Percentiles rank a stretch among this genome's conserved stretches.
Conservation (phyloP, 2,329 filamentous ascomycete species). For the Cercospora janseana region DNA sequence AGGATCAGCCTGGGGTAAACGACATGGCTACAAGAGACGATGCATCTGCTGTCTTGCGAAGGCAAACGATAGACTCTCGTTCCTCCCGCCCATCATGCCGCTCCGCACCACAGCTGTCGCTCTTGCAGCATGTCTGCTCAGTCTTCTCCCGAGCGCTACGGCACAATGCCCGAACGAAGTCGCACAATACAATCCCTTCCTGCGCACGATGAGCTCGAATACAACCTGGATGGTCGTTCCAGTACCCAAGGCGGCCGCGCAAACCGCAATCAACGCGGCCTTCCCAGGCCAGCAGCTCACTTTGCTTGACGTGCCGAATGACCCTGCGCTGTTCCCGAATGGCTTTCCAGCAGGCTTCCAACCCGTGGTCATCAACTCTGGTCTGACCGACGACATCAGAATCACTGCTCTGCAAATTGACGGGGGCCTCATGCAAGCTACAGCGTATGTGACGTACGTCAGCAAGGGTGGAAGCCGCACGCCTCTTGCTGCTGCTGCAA, state of each 20-base stretch:
- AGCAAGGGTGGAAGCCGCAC: slow-evolving; percentile 12
- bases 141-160: neutral
- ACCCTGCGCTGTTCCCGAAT: slow-evolving; percentile 24
- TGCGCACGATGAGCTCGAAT: slow-evolving; percentile 25
- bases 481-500: slow-evolving; percentile 18
- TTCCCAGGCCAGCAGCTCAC: slow-evolving; percentile 16
- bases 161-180: slow-evolving; percentile 30
- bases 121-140: slow-evolving; percentile 1
- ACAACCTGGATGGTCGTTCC: slow-evolving; percentile 27
- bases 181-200: slow-evolving; percentile 22
- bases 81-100: neutral
- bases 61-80: neutral
- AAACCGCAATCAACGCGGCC: slow-evolving; percentile 21
- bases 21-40: neutral
- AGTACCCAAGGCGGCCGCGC: slow-evolving; percentile 23
- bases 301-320: slow-evolving; percentile 23
- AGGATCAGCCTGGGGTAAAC: too few species aligned
- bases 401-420: slow-evolving; percentile 29
- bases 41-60: neutral
- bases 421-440: slow-evolving; percentile 17
- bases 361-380: slow-evolving; percentile 23
- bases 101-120: neutral
- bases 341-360: slow-evolving; percentile 26
- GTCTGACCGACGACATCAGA: slow-evolving; percentile 25
- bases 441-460: slow-evolving; percentile 25